Conservation (phyloP, 2,329 filamentous ascomycete species). For the Fusarium setosum region DNA sequence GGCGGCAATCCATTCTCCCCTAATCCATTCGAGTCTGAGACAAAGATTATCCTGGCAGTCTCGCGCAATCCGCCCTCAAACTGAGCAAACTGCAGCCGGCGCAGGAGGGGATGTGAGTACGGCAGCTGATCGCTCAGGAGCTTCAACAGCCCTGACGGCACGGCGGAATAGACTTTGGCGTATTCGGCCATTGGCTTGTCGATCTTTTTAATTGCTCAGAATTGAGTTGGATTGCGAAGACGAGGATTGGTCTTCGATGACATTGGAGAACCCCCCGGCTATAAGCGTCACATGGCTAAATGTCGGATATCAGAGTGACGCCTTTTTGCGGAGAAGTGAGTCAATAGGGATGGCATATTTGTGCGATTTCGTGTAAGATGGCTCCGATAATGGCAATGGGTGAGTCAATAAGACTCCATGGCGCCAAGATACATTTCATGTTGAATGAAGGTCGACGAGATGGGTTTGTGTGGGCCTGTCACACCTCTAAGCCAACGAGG, state of each 20-base stretch:
- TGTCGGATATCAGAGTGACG: conserved; percentile 31
- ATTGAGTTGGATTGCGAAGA: neutral
- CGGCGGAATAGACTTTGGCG: conserved; percentile 39
- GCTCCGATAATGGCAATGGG: neutral
- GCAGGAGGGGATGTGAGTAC: conserved; percentile 68
- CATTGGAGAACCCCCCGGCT: neutral
- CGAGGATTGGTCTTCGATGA: neutral
- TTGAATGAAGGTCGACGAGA: too few species aligned
- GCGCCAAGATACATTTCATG: neutral
- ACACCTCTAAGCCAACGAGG: too few species aligned
- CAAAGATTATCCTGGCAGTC: conserved; percentile 56
- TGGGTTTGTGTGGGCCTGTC: too few species aligned
- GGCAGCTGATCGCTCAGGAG: conserved; percentile 65
- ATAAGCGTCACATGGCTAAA: conserved; percentile 30
- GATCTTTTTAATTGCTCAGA: neutral
- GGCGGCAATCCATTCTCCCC: neutral
- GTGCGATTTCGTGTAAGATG: neutral
- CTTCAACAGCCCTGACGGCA: conserved; percentile 53
- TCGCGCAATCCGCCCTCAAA: conserved; percentile 54
- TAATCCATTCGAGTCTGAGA: conserved; percentile 29
- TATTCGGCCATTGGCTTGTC: conserved; percentile 23
- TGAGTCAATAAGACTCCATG: neutral
- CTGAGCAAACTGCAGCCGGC: conserved; percentile 71
- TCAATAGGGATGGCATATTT: conserved; percentile 2
- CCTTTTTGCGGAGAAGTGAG: conserved; percentile 14